A percentile compares a stretch with the other conserved stretches of the same genome.
These are phyloP conservation scores for Pseudogymnoascus sp. DNA, from an alignment of 2,329 filamentous ascomycete genomes.

Conservation along the genomic window DNA sequence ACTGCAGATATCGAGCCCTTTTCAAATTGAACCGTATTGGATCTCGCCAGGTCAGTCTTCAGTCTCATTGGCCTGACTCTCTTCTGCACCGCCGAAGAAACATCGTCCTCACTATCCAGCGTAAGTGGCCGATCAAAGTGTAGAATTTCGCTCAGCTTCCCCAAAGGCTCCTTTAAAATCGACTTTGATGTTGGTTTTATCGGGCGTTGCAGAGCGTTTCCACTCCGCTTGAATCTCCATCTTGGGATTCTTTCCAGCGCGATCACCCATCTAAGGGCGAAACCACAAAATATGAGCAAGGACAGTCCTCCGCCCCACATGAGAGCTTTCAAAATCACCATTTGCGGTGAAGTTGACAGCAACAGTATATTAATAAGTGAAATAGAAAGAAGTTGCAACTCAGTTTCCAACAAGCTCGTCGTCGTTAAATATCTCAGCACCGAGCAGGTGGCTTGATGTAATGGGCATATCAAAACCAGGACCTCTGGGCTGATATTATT, in stretches of 20 bases:
- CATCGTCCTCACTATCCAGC: not conserved
- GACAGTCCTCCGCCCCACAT: constrained; percentile 77
- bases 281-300: constrained; percentile 63
- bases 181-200: constrained; percentile 8
- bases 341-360: constrained; percentile 71
- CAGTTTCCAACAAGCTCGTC: constrained; percentile 77
- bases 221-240: constrained; percentile 69
- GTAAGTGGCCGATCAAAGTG: not conserved
- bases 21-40: not conserved
- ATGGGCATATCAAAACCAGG: constrained; percentile 59
- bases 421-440: constrained; percentile 75
- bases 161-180: not conserved
- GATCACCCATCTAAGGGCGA: constrained; percentile 75
- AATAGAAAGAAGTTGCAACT: constrained; percentile 78
- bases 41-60: not conserved
- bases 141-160: not conserved
- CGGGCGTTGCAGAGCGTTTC: not conserved
- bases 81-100: not conserved
- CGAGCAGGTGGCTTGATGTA: constrained; percentile 69
- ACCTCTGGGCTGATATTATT: constrained; percentile 31
- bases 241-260: constrained; percentile 78
- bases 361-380: constrained; percentile 74
- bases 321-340: constrained; percentile 73
- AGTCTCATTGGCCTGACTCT: constrained; percentile 2
- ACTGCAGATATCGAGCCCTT: not conserved